A percentile compares a stretch with the other conserved stretches of the same genome.
Evolutionary conservation across 352 stramenopile species (phyloP).

Genomic region (Phytopythium aichiense): DNA sequence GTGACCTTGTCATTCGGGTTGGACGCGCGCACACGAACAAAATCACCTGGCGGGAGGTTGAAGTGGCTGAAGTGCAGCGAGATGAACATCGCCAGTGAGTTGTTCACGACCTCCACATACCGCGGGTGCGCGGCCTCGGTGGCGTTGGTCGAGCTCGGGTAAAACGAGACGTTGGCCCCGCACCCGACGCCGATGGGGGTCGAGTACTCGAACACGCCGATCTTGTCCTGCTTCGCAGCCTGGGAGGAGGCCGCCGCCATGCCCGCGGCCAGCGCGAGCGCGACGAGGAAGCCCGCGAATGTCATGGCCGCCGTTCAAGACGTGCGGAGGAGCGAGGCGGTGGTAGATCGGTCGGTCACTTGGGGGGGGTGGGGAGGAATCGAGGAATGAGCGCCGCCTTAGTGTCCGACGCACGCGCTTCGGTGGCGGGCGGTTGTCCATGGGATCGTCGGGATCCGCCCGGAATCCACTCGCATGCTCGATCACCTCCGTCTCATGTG

Average conservation of each 20-base stretch:
- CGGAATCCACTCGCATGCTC: too few relatives aligned
- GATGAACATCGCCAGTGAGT: slow-evolving; percentile 50
- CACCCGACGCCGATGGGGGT: slow-evolving; percentile 33
- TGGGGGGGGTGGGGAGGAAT: background rate
- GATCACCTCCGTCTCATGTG: too few relatives aligned
- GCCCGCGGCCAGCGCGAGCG: background rate
- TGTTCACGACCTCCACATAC: slow-evolving; percentile 37
- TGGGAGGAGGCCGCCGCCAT: background rate
- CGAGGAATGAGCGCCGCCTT: background rate
- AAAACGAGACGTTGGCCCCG: slow-evolving; percentile 12
- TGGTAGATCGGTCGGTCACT: background rate
- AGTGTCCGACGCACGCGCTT: background rate
- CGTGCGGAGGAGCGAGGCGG: too few relatives aligned
- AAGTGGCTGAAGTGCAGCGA: slow-evolving; percentile 62
- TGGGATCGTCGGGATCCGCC: too few relatives aligned
- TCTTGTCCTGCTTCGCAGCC: background rate
- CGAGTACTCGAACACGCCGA: slow-evolving; percentile 11
- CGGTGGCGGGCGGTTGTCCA: too few relatives aligned
- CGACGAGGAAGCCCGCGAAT: background rate
- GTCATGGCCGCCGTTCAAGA: background rate
- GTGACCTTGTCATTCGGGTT: slow-evolving; percentile 18
- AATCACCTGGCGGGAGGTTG: slow-evolving; percentile 54
- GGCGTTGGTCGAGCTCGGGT: slow-evolving; percentile 20
- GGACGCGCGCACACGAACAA: slow-evolving; percentile 37
- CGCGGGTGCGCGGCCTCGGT: slow-evolving; percentile 16